Evolutionary conservation across 495 filamentous ascomycete species (phyloP).

Genomic region (Penicillium verhagenii): DNA sequence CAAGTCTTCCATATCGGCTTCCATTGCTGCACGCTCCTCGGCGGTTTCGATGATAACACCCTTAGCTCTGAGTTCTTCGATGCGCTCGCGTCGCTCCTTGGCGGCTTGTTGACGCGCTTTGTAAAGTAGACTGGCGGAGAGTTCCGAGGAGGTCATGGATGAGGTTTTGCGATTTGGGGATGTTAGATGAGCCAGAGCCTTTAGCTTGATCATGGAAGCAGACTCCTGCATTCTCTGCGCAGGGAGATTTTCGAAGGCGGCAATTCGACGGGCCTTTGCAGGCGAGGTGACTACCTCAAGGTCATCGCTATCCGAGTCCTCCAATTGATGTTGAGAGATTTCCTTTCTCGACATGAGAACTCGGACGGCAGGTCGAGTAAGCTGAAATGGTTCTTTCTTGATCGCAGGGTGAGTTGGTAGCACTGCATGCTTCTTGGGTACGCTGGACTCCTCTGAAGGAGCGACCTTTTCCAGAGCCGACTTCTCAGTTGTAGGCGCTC

Average conservation of each 20-base stretch:
- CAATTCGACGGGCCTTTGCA: constrained; percentile 41
- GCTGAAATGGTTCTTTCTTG: constrained; percentile 13
- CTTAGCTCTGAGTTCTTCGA: constrained; percentile 72
- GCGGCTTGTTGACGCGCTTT: constrained; percentile 78
- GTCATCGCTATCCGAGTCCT: constrained; percentile 69
- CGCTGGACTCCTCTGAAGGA: not conserved
- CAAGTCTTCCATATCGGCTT: constrained; percentile 80
- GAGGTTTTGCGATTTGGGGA: constrained; percentile 54
- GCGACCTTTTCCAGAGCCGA: not conserved
- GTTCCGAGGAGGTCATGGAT: constrained; percentile 64
- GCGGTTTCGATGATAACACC: constrained; percentile 81
- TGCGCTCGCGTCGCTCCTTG: constrained; percentile 71
- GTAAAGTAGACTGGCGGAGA: constrained; percentile 64
- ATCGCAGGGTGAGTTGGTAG: not conserved
- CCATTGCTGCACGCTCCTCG: constrained; percentile 79
- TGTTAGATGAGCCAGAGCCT: constrained; percentile 72
- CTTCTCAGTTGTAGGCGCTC: not conserved
- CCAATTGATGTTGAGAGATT: constrained; percentile 39
- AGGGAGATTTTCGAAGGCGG: constrained; percentile 70
- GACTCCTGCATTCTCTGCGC: constrained; percentile 57
- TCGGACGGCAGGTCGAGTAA: constrained; percentile 33
- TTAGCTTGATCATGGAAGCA: constrained; percentile 63
- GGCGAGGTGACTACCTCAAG: constrained; percentile 57
- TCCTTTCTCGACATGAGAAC: constrained; percentile 39
- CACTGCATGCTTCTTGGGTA: not conserved